A percentile compares a stretch with the other conserved stretches of the same genome.
These are phyloP conservation scores for Nicotiana knightiana DNA, from an alignment of 257 asterid species.

Conservation along the genomic window DNA sequence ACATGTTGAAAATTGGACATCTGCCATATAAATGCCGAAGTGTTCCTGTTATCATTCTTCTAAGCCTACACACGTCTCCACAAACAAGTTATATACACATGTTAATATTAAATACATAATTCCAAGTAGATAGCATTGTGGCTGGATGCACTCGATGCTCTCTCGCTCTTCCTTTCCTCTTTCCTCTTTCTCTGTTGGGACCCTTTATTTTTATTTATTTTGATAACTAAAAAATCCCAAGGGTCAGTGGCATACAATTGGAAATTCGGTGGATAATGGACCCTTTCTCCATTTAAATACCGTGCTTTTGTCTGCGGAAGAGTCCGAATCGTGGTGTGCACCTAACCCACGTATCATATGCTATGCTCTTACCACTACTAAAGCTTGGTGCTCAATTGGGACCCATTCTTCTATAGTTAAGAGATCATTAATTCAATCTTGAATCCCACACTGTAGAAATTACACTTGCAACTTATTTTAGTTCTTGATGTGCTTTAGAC, in stretches of 20 bases:
- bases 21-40: background rate
- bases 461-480: background rate
- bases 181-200: background rate
- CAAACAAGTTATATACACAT: background rate
- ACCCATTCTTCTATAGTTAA: background rate
- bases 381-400: background rate
- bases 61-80: background rate
- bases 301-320: background rate
- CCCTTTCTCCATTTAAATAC: background rate
- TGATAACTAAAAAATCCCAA: background rate
- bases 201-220: background rate
- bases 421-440: background rate
- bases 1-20: background rate
- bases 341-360: background rate
- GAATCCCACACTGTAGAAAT: background rate
- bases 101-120: background rate
- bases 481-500: background rate
- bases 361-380: background rate
- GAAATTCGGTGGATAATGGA: background rate
- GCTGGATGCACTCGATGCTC: background rate
- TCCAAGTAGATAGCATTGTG: background rate
- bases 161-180: background rate
- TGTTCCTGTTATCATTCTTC: background rate
- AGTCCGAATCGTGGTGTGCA: background rate
- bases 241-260: background rate